A percentile compares a stretch with the other conserved stretches of the same genome.
Evolutionary conservation across 2,329 filamentous ascomycete species (phyloP).

Genomic region (Stylonectria norvegica): DNA sequence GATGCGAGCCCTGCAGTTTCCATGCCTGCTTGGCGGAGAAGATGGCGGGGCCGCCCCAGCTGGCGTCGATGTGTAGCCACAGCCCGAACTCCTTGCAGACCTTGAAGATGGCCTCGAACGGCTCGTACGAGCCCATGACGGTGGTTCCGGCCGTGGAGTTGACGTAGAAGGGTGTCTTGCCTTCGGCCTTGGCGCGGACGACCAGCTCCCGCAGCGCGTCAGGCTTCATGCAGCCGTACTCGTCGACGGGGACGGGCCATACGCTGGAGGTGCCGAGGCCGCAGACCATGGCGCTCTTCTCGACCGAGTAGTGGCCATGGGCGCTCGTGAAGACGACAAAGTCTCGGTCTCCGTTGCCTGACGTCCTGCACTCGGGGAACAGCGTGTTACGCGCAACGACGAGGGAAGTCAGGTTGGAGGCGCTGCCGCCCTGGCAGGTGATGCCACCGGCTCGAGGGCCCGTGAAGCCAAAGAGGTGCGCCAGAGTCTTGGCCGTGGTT

Average conservation of each 20-base stretch:
- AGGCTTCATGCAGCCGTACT: constrained; percentile 67
- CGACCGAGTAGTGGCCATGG: constrained; percentile 91
- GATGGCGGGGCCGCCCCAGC: constrained; percentile 82
- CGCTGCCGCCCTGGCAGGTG: constrained; percentile 76
- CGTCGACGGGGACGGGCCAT: constrained; percentile 70
- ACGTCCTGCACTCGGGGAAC: constrained; percentile 71
- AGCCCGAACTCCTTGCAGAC: constrained; percentile 70
- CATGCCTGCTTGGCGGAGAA: constrained; percentile 64
- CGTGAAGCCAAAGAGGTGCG: constrained; percentile 70
- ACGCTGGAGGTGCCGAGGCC: constrained; percentile 77
- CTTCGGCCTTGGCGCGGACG: constrained; percentile 56
- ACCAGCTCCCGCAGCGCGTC: constrained; percentile 62
- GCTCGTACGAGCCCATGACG: constrained; percentile 85
- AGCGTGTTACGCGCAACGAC: constrained; percentile 84
- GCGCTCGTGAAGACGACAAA: constrained; percentile 86
- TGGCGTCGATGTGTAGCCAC: constrained; percentile 92
- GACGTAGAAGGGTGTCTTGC: constrained; percentile 85
- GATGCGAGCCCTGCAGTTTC: constrained; percentile 67
- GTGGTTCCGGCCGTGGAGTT: constrained; percentile 96
- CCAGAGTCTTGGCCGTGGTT: constrained; percentile 68
- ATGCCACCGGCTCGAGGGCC: constrained; percentile 71
- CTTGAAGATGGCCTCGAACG: constrained; percentile 64
- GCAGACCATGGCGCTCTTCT: constrained; percentile 89
- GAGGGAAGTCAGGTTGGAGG: constrained; percentile 81
- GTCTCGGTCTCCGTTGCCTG: constrained; percentile 61